Conservation (phyloP, 176 grass and related monocot species). For the Phyllostachys edulis region DNA sequence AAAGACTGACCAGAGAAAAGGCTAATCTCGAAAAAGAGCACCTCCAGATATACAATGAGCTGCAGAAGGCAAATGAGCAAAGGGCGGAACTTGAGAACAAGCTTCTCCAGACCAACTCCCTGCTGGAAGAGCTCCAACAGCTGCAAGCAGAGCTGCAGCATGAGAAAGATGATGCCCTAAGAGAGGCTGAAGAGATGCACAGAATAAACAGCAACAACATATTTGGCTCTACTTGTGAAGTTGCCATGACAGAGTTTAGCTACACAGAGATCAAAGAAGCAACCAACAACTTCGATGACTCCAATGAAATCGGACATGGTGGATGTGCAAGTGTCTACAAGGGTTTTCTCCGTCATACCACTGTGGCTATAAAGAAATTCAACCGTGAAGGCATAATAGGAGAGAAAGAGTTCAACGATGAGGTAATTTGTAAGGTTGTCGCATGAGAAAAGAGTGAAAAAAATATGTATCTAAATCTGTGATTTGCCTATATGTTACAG, state of each 20-base stretch:
- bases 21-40: slow-evolving; percentile 38
- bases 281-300: slow-evolving; percentile 56
- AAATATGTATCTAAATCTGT: not conserved
- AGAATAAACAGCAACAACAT: not conserved
- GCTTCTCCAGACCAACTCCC: slow-evolving; percentile 28
- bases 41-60: slow-evolving; percentile 40
- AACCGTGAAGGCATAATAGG: slow-evolving; percentile 51
- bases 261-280: slow-evolving; percentile 57
- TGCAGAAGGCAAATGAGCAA: slow-evolving; percentile 48
- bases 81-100: slow-evolving; percentile 42
- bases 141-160: slow-evolving; percentile 23
- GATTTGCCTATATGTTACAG: slow-evolving; percentile 35
- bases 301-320: slow-evolving; percentile 59
- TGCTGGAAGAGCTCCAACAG: slow-evolving; percentile 23
- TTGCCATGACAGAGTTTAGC: slow-evolving; percentile 54
- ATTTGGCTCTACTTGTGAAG: not conserved
- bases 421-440: slow-evolving; percentile 49
- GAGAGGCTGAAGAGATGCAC: slow-evolving; percentile 41
- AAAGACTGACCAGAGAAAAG: slow-evolving; percentile 52
- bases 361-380: slow-evolving; percentile 72
- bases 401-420: slow-evolving; percentile 60
- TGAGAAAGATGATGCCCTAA: slow-evolving; percentile 43
- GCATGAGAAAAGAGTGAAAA: not conserved
- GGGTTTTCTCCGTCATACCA: slow-evolving; percentile 63
- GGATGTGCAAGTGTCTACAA: slow-evolving; percentile 74